A percentile compares a stretch with the other conserved stretches of the same genome.
These are phyloP conservation scores for Ganoderma meredithae DNA, from an alignment of 1,284 basidiomycete genomes.

Conservation along the genomic window DNA sequence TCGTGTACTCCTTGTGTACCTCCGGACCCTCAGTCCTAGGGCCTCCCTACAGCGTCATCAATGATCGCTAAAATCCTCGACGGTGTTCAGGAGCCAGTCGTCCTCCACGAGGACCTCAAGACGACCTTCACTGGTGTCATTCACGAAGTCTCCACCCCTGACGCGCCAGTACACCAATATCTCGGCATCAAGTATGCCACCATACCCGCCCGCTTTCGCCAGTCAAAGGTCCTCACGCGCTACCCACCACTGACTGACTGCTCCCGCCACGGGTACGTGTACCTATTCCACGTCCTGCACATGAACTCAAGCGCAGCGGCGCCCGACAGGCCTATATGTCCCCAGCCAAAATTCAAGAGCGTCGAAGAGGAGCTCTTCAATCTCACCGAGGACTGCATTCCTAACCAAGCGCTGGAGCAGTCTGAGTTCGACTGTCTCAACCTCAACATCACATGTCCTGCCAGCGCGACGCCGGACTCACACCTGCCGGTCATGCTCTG, in stretches of 20 bases:
- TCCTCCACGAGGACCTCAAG: conserved; percentile 61
- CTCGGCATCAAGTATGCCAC: conserved; percentile 78
- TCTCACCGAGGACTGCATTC: conserved; percentile 59
- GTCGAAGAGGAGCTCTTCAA: conserved; percentile 70
- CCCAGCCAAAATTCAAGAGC: conserved; percentile 59
- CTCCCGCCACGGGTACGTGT: conserved; percentile 64
- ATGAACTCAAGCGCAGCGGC: conserved; percentile 9
- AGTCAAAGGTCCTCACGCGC: conserved; percentile 63
- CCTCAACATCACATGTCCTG: conserved; percentile 78
- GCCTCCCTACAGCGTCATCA: conserved; percentile 29
- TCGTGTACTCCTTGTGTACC: conserved; percentile 21
- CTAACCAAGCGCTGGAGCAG: conserved; percentile 62
- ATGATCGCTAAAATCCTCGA: conserved; percentile 40
- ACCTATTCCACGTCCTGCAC: neutral
- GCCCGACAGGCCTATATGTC: conserved; percentile 71
- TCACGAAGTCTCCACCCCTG: conserved; percentile 63
- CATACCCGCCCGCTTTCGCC: conserved; percentile 77
- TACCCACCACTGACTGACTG: conserved; percentile 68
- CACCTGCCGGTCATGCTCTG: conserved; percentile 78
- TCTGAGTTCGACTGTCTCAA: conserved; percentile 82
- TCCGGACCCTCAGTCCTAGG: conserved; percentile 18
- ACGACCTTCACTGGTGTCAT: conserved; percentile 71
- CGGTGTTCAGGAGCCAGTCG: conserved; percentile 39
- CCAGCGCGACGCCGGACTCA: conserved; percentile 55
- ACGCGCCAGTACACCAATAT: conserved; percentile 69